Conservation (phyloP, 73 alveolate genomes). For the Loxodes magnus region DNA sequence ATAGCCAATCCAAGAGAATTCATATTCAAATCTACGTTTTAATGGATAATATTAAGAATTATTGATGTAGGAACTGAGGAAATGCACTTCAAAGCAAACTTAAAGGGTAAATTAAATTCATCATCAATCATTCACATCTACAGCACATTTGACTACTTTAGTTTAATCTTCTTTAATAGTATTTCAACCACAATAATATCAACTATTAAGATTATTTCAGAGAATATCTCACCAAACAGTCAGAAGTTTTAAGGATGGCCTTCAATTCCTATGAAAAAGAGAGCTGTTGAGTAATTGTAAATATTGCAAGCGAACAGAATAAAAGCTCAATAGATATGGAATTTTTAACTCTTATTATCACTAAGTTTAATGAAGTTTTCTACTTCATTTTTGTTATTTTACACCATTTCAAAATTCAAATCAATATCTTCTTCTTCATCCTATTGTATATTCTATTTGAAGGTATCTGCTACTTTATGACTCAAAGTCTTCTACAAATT, state of each 20-base stretch:
- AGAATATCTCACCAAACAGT: constrained; percentile 23
- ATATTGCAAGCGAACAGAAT: constrained; percentile 10
- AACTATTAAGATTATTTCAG: constrained; percentile 21
- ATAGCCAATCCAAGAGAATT: too few species aligned
- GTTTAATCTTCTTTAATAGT: constrained; percentile 2
- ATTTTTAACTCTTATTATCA: background rate
- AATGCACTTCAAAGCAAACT: background rate
- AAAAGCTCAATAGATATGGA: constrained; percentile 18
- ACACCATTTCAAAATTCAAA: too few species aligned
- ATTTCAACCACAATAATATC: constrained; percentile 12
- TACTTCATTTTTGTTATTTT: too few species aligned
- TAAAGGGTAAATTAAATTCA: background rate
- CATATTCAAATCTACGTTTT: background rate
- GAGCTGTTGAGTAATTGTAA: constrained; percentile 29
- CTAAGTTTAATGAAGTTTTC: too few species aligned
- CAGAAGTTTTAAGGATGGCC: constrained; percentile 34
- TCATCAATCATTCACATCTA: constrained; percentile 30
- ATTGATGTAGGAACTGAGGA: too few species aligned
- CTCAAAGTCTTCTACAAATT: too few species aligned
- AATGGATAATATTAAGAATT: background rate
- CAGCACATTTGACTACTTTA: constrained; percentile 18
- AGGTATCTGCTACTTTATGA: too few species aligned
- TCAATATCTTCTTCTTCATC: too few species aligned
- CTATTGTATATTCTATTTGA: too few species aligned
- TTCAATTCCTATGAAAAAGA: constrained; percentile 32